phyloP scores from a whole-genome alignment of 2,329 filamentous ascomycete genomes.

The Fusarium sp. region DNA sequence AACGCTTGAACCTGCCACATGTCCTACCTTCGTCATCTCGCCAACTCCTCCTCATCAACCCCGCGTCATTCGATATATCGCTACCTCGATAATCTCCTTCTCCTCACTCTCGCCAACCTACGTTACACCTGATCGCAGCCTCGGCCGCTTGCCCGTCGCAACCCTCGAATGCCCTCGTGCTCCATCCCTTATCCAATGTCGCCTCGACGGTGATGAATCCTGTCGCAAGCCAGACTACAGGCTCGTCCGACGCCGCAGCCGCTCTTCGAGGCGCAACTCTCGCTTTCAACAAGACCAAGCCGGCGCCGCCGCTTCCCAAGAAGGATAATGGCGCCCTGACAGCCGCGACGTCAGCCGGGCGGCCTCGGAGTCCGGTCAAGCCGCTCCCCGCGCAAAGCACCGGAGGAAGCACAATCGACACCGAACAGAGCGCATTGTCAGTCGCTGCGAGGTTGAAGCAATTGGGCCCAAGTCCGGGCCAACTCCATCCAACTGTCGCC shows the following conservation, averaged over 20 bases:
- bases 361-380: slow-evolving; percentile 47
- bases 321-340: slow-evolving; percentile 60
- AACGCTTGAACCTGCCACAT: slow-evolving; percentile 22
- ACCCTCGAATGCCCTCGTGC: slow-evolving; percentile 34
- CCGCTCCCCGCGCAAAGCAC: slow-evolving; percentile 58
- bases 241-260: slow-evolving; percentile 58
- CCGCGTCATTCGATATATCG: not conserved
- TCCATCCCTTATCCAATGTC: slow-evolving; percentile 33
- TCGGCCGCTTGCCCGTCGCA: not conserved
- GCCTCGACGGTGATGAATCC: slow-evolving; percentile 54
- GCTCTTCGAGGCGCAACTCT: slow-evolving; percentile 70
- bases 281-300: slow-evolving; percentile 64
- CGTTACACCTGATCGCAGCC: not conserved
- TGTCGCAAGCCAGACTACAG: slow-evolving; percentile 50
- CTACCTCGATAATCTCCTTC: not conserved
- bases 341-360: slow-evolving; percentile 61
- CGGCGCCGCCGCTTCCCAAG: slow-evolving; percentile 43
- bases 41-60: slow-evolving; percentile 13
- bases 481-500: slow-evolving; percentile 37
- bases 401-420: slow-evolving; percentile 52
- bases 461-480: slow-evolving; percentile 38
- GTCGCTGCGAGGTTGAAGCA: slow-evolving; percentile 47
- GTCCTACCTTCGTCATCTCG: slow-evolving; percentile 14
- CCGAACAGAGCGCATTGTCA: slow-evolving; percentile 41
- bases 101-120: not conserved